Base-by-base conservation (phyloP, 208 protist genomes). In the Herpetomonas muscarum region DNA sequence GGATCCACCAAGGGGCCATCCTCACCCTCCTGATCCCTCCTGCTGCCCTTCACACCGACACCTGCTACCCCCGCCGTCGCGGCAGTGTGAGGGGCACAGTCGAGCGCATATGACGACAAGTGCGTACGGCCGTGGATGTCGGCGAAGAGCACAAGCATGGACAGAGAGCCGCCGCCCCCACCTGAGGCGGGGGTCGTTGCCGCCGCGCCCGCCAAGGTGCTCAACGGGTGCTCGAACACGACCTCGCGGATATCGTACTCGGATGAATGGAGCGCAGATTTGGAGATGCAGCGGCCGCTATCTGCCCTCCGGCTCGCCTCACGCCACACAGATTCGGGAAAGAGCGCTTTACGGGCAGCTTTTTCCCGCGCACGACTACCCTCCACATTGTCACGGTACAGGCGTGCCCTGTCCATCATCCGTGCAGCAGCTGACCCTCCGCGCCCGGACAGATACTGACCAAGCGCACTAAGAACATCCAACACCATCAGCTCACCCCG, bases 211-310 rank as follows among this genome's bases (percentile, higher is more conserved):
- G 61, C 39, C 15, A 36, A 31, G 7, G n/a, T n/a, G n/a, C n/a
- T n/a, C n/a, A n/a, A n/a, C 13, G 25, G 25, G 19, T 21, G 24
- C 7, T 37, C 71, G 57, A 94, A 84, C 21, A 67, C 52, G 37
- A 91, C 82, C 42, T 84, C 67, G 10, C 72, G 70, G 15, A 94
- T 74, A 39, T 94, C 83, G 34, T 79, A 72, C 69, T 94, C 83
- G 3, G 63, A 71, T 24, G 68, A 71, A 56, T 84, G 65, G 49
- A 94, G 72, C 25, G 80, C 64, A 57, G 57, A 74, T 39, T 75
- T 50, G 12, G 61, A 62, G 17, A 76, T 55, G 28, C 70, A 39
- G n/a, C 28, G 30, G 12, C 46, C 48, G n/a, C 47, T 63, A 2
- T 32, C 34, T 3, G 42, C 53, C 25, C 31, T 50, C 22, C 28